Conservation (phyloP, 176 grass and related monocot species). For the Dactylis glomerata region DNA sequence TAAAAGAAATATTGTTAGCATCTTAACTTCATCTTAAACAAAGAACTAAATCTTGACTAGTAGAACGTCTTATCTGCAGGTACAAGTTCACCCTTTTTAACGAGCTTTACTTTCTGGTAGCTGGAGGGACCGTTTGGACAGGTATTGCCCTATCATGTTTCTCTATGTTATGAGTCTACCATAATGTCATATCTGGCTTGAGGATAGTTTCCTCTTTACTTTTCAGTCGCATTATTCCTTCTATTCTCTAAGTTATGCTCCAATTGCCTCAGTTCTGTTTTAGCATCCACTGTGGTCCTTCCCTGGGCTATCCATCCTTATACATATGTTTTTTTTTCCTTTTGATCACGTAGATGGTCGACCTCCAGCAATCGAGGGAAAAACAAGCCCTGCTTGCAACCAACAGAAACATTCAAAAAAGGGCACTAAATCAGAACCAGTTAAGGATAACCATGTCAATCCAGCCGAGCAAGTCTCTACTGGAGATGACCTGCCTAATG, state of each 20-base stretch:
- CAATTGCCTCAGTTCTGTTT: background rate
- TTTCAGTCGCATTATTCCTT: background rate
- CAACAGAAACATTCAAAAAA: slow-evolving; percentile 46
- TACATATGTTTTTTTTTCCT: background rate
- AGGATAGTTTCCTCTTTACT: background rate
- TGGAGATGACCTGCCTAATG: slow-evolving; percentile 18
- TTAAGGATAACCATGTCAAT: slow-evolving; percentile 33
- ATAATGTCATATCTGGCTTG: background rate
- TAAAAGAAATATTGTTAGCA: background rate
- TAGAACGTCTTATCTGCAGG: slow-evolving; percentile 44
- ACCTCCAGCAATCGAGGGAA: slow-evolving; percentile 62
- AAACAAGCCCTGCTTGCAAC: slow-evolving; percentile 35
- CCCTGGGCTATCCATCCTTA: background rate
- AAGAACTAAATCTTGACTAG: slow-evolving; percentile 22
- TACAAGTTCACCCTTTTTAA: slow-evolving; percentile 99
- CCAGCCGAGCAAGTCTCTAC: slow-evolving; percentile 27
- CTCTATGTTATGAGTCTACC: background rate
- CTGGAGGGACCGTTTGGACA: slow-evolving; percentile 98
- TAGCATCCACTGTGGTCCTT: background rate
- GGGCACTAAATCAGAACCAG: slow-evolving; percentile 31
- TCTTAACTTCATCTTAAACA: background rate
- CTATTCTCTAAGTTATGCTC: background rate
- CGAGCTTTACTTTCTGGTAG: slow-evolving; percentile 96
- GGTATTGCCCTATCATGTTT: slow-evolving; percentile 41
- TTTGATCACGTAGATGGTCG: slow-evolving; percentile 68